Conservation (phyloP, 306 rosid species). For the Glycine latifolia region DNA sequence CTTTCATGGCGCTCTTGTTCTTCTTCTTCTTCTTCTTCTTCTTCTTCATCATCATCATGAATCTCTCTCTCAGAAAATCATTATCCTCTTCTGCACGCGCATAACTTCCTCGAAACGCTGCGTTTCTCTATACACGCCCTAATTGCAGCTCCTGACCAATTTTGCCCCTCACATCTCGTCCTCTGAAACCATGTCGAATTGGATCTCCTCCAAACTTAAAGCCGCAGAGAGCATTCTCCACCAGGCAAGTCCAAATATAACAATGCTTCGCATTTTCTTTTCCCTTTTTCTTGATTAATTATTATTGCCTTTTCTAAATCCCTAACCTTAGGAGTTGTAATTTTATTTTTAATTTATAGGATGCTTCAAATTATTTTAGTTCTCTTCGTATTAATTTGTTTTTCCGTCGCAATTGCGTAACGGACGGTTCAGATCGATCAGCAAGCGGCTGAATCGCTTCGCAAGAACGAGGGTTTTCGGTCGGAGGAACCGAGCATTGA, state of each 20-base stretch:
- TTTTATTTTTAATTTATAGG: conserved; percentile 27
- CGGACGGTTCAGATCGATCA: conserved; percentile 82
- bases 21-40: neutral
- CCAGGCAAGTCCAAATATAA: conserved; percentile 58
- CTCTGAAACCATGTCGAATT: conserved; percentile 73
- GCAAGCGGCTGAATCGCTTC: conserved; percentile 96
- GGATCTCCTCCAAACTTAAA: conserved; percentile 99
- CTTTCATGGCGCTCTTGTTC: neutral
- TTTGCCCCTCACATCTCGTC: neutral
- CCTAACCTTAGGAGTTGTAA: neutral
- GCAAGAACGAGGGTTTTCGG: conserved; percentile 71
- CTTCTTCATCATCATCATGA: conserved; percentile 19
- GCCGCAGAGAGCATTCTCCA: conserved; percentile 94
- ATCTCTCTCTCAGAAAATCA: neutral
- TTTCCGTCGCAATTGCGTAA: neutral
- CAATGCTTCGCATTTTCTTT: conserved; percentile 2
- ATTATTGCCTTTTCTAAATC: neutral
- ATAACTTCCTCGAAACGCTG: conserved; percentile 3
- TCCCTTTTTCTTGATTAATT: neutral
- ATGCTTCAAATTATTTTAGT: neutral
- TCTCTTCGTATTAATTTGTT: neutral
- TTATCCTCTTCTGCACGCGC: conserved; percentile 15
- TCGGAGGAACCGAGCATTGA: conserved; percentile 58
- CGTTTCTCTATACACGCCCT: conserved; percentile 11
- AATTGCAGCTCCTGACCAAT: neutral